These are phyloP conservation scores for Rhizophagus sp. DNA, from an alignment of 192 early-diverging fungal species.

Conservation along the genomic window DNA sequence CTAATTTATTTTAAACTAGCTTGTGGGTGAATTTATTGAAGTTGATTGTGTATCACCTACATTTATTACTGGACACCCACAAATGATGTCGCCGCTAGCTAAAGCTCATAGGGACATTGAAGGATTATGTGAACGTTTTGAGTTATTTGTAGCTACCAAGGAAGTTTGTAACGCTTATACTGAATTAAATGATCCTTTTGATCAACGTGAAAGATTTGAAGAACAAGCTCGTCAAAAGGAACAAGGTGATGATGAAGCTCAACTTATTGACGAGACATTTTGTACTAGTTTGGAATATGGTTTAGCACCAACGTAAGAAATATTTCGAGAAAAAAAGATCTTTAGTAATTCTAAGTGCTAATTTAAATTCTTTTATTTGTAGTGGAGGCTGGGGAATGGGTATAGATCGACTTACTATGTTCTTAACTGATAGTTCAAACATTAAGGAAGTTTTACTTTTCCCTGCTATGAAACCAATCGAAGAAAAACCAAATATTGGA, in stretches of 20 bases:
- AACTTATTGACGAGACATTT: slow-evolving; percentile 97
- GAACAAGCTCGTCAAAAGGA: slow-evolving; percentile 98
- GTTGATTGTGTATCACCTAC: slow-evolving; percentile 81
- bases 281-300: slow-evolving; percentile 97
- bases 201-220: slow-evolving; percentile 96
- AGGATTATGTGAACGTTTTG: slow-evolving; percentile 97
- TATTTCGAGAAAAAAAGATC: slow-evolving; percentile 33
- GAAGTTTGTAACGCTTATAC: slow-evolving; percentile 99
- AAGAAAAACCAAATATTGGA: slow-evolving; percentile 40
- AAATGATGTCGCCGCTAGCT: slow-evolving; percentile 99
- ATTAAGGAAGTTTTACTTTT: slow-evolving; percentile 90
- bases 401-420: slow-evolving; percentile 97
- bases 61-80: slow-evolving; percentile 96
- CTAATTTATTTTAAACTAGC: slow-evolving; percentile 27
- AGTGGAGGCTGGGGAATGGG: slow-evolving; percentile 89
- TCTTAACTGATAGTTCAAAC: slow-evolving; percentile 97
- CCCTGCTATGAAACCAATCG: slow-evolving; percentile 69
- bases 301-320: slow-evolving; percentile 79
- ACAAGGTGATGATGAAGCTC: slow-evolving; percentile 98
- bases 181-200: slow-evolving; percentile 99
- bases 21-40: slow-evolving; percentile 83
- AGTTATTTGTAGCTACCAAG: slow-evolving; percentile 98
- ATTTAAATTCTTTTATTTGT: background rate
- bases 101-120: slow-evolving; percentile 90
- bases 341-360: background rate